Base-by-base conservation (phyloP, 2,329 filamentous ascomycete species). In the Penicillium decumbens region DNA sequence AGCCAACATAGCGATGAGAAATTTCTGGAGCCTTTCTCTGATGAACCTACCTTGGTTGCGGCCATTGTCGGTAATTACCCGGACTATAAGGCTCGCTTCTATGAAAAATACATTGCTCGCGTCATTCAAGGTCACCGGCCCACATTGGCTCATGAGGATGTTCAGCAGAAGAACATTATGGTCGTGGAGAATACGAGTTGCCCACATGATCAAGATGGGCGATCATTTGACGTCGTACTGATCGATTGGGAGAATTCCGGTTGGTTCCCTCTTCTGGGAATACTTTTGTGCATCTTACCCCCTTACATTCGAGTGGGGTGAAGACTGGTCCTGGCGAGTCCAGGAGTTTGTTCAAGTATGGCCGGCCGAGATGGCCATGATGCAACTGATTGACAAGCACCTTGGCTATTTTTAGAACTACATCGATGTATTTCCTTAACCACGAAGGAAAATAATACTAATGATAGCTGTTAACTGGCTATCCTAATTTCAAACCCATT, bases 241-340 rank as follows among this genome's bases (percentile, higher is more conserved):
- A 49, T 65, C 15, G 62, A 66, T 51, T 65, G 62, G 60, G 61
- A 58, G 46, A 49, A 50, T 49, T 42, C 60, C 3, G 59, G 60
- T 28, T 67, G 62, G 64, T 63, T 50, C 54, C 63, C 62, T 51
- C 12, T 64, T 57, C 30, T 66, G 62, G 62, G 58, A 62, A 47
- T 59, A 56, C 43, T 65, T 65, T 51, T 54, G 51, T 58, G 61
- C 59, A 40, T 60, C 56, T 49, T 47, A 39, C 10, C 55, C 55
- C 9, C 4, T 59, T 47, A 29, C 1, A 33, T 53, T 61, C 18
- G 27, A 56, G 12, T 65, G 61, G 63, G 56, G 61, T 1, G 51
- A 60, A 38, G 62, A 66, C 54, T 65, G 63, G 64, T 62, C 49
- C 39, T 61, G 50, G 55, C 50, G 58, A 54, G 50, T 60, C 13